phyloP scores from a whole-genome alignment of 169 alveolate species.

The Plasmodium gonderi region DNA sequence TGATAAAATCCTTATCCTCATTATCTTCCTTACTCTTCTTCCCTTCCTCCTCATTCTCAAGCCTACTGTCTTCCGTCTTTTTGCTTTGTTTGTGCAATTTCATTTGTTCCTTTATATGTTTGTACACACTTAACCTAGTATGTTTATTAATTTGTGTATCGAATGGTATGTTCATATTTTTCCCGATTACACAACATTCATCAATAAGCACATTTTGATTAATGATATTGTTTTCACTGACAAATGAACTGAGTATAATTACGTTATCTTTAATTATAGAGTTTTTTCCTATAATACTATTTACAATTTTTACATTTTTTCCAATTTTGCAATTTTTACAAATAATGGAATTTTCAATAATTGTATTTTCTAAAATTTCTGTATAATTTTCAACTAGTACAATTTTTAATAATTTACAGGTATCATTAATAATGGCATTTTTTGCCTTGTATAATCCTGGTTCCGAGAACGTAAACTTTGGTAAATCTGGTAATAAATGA shows the following conservation, averaged over 20 bases:
- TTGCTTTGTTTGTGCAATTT: not conserved
- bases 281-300: constrained; percentile 56
- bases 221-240: constrained; percentile 40
- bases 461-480: constrained; percentile 19
- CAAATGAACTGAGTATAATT: constrained; percentile 32
- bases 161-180: constrained; percentile 37
- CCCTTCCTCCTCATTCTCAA: not conserved
- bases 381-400: constrained; percentile 22
- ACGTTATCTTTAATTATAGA: constrained; percentile 37
- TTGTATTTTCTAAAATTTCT: constrained; percentile 26
- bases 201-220: constrained; percentile 40
- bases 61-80: not conserved
- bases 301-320: constrained; percentile 55
- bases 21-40: too few species aligned
- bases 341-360: constrained; percentile 64
- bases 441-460: constrained; percentile 49
- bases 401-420: constrained; percentile 50
- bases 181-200: constrained; percentile 68
- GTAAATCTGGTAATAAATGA: constrained; percentile 52
- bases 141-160: not conserved
- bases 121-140: constrained; percentile 39
- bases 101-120: constrained; percentile 13
- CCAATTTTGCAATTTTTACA: constrained; percentile 73
- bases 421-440: constrained; percentile 27
- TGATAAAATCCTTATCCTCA: not conserved